Base-by-base conservation (phyloP, 768 basidiomycete species). In the Coprinellus micaceus region DNA sequence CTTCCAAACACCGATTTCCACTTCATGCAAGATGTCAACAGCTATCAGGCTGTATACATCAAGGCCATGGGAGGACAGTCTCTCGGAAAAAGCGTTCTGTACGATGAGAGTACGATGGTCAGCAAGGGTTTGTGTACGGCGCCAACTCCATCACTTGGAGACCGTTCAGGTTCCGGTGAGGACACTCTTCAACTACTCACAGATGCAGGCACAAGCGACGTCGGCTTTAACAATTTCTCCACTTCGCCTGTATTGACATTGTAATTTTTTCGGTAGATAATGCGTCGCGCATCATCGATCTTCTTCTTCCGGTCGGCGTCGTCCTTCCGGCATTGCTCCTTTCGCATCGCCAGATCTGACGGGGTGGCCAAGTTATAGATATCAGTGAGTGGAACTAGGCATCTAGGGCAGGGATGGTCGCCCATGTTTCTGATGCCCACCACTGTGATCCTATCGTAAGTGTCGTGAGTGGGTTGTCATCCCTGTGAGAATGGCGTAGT, bases 1-100 rank as follows among this genome's bases (percentile, higher is more conserved):
- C 46, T 73, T 76, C 71, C 72, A 76, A 2, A 72, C 66, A 0
- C 76, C 72, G 0, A 74, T 58, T 40, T 75, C 71, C 53, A 73
- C 57, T 54, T 76, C 73, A 52, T 76, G 76, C 60, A 77, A 62
- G 1, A 74, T 54, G 52, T 77, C 74, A 17, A 69, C 64, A 0
- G 70, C 67, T 0, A 74, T 55, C 45, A 72, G 58, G 2, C 12
- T 15, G 41, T 64, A 70, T 2, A 71, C 45, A 28, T 73, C 55
- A 44, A 73, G 64, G 3, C 57, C 65, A 1, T 57, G 39, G 13
- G 15, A 3, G 9, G 40, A 15, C 1, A 74, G 53, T 0, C 51
- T 53, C 9, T 61, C 33, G 0, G 69, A 67, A 53, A 77, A 77
- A 0, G 73, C 67, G 58, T 74, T 77, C 74, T 43, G 19, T 7